Conservation (phyloP, 331 rosid species). For the Pyrus hybrid region DNA sequence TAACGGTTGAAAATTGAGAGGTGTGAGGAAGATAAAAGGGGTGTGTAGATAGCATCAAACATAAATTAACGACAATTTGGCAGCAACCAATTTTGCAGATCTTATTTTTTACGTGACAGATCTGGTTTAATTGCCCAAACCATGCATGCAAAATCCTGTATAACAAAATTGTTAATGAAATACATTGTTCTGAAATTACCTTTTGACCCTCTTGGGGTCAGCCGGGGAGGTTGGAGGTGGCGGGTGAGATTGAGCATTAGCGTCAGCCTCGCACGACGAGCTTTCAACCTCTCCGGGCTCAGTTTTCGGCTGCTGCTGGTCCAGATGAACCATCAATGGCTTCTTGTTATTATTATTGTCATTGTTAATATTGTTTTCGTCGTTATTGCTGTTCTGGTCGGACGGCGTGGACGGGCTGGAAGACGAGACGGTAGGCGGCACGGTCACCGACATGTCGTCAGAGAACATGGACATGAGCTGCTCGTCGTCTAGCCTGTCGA, state of each 20-base stretch:
- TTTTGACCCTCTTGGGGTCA: constrained; percentile 91
- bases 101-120: too few relatives aligned
- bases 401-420: constrained; percentile 73
- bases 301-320: constrained; percentile 33
- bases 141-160: not conserved
- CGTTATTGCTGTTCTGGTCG: constrained; percentile 66
- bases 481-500: constrained; percentile 75
- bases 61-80: not conserved
- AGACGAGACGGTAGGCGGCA: constrained; percentile 28
- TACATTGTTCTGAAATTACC: constrained; percentile 30
- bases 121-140: not conserved
- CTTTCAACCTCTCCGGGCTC: constrained; percentile 68
- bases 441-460: constrained; percentile 34
- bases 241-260: constrained; percentile 18
- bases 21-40: too few relatives aligned
- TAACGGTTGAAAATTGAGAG: too few relatives aligned
- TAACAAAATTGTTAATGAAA: not conserved
- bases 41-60: too few relatives aligned
- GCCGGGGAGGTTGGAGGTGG: constrained; percentile 19
- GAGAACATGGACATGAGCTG: constrained; percentile 81
- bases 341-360: constrained; percentile 47
- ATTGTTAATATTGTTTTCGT: constrained; percentile 40
- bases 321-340: constrained; percentile 25
- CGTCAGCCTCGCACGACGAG: constrained; percentile 30
- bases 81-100: not conserved